Base-by-base conservation (phyloP, 768 basidiomycete genomes). In the Suillus lakei region DNA sequence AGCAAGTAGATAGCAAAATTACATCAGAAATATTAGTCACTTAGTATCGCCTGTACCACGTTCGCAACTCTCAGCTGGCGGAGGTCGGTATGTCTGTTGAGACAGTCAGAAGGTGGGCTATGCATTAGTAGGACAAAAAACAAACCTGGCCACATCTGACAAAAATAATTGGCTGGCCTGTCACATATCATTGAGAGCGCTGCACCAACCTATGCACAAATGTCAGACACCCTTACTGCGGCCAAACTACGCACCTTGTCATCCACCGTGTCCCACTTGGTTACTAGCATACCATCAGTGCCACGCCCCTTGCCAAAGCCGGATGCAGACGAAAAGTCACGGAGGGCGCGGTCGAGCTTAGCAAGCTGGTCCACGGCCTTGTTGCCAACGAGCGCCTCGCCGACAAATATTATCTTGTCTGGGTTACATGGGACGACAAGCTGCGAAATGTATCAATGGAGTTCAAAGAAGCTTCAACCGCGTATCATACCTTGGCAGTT, bases 121-220 rank as follows among this genome's bases (percentile, higher is more conserved):
- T 39, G 18, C 10, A 16, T 21, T 4, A 41, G 18, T 18, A 5
- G 26, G 2, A 18, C 15, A 28, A 7, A 50, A 30, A 56, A 74
- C 88, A 46, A 69, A 94, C 93, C 91, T 96, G 96, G 43, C 98
- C 98, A 72, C 95, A 98, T 8, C 98, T 98, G 68, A 99, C 95
- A 76, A 99, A 99, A 28, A 98, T 85, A 79, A 99, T 99, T 21
- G 98, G 97, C 74, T 99, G 97, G 28, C 98, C 97, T 2, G 98
- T 99, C 63, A 98, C 95, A 78, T 98, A 99, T 98, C 98, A 99
- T 99, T 3, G 95, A 98, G 61, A 99, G 84, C 10, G 98, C 98
- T 8, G 98, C 98, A 41, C 98, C 98, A 60, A 99, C 97, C 96
- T 98, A 72, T 3, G 56, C 10, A 39, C 64, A 53, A 66, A 39